Evolutionary conservation across 768 basidiomycete genomes (phyloP), one percentile per base, ranked within the genome.

Genomic region (Tephrocybe sp.): DNA sequence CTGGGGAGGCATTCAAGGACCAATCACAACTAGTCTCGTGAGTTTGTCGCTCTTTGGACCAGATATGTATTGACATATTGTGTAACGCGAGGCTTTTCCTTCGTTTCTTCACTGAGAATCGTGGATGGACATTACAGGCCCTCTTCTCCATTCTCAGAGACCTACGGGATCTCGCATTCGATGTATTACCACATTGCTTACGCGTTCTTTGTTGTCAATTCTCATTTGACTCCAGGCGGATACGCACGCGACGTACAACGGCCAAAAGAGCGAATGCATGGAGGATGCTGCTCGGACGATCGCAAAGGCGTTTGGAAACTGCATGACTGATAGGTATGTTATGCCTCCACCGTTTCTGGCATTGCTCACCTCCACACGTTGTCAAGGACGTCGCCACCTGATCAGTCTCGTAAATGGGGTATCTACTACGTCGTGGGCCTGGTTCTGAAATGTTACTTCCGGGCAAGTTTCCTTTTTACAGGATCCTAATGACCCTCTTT

Each of bases 371-470:
- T 11, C 25, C 40, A 24, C 34, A 21, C 8, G 3, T 40, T 17
- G 3, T 42, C 24, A 56, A 87, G 89, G 56, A 80, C 74, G 32
- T 88, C 88, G n/a, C 81, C 85, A 15, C 69, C 83, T 43, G 75
- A 82, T 24, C 79, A 90, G 67, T 87, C 88, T 33, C 74, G 93
- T 60, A 90, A 90, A 73, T 89, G 93, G 93, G 86, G 93, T 0
- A 80, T 94, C 1, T 98, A 98, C 71, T 91, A 93, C 61, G 83
- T 97, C 12, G 94, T 95, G 0, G 89, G 88, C 14, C 74, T 96
- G 44, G 86, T 94, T 49, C 72, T 99, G 67, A 98, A 98, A 68
- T 89, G 85, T 42, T 98, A 98, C 72, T 98, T 98, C 77, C 85
- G 86, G 59, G 95, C 84, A 68, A 66, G 87, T 76, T 37, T 48